Evolutionary conservation across 2,329 filamentous ascomycete species (phyloP).

Genomic region (Colletotrichum brevisporum): DNA sequence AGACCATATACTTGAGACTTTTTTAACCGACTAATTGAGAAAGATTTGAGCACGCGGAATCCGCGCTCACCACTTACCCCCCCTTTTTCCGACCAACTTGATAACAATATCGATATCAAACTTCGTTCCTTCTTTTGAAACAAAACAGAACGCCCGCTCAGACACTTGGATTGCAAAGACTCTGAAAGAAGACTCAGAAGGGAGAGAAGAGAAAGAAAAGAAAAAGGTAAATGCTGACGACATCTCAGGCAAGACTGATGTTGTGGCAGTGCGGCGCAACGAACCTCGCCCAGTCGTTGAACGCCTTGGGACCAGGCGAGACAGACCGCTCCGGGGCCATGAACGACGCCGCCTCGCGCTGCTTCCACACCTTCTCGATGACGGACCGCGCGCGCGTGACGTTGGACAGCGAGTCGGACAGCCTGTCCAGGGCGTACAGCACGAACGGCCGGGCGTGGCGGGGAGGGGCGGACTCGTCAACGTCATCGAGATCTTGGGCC

Average conservation of each 20-base stretch:
- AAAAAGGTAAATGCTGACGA: neutral
- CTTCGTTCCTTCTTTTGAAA: neutral
- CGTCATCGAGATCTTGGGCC: slow-evolving; percentile 37
- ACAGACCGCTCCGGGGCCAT: slow-evolving; percentile 21
- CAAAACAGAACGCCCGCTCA: too few species aligned
- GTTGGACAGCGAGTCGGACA: slow-evolving; percentile 56
- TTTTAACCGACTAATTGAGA: too few species aligned
- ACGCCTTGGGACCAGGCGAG: slow-evolving; percentile 40
- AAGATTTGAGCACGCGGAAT: too few species aligned
- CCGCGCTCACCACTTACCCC: too few species aligned
- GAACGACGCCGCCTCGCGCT: slow-evolving; percentile 48
- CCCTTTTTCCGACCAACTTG: neutral
- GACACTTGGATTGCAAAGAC: too few species aligned
- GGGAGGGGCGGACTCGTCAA: slow-evolving; percentile 10
- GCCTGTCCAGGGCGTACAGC: slow-evolving; percentile 52
- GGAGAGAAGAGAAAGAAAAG: neutral
- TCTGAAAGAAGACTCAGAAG: neutral
- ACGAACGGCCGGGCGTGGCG: slow-evolving; percentile 54
- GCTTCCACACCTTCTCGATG: slow-evolving; percentile 60
- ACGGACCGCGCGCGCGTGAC: slow-evolving; percentile 56
- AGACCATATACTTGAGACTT: too few species aligned
- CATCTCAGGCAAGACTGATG: slow-evolving; percentile 56
- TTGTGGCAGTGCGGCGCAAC: slow-evolving; percentile 57
- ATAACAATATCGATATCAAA: neutral
- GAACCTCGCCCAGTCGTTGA: slow-evolving; percentile 58